Percentiles rank a stretch among this genome's conserved stretches.
Conservation (phyloP, 2,329 filamentous ascomycete species). For the Arthrinium phaeospermum region DNA sequence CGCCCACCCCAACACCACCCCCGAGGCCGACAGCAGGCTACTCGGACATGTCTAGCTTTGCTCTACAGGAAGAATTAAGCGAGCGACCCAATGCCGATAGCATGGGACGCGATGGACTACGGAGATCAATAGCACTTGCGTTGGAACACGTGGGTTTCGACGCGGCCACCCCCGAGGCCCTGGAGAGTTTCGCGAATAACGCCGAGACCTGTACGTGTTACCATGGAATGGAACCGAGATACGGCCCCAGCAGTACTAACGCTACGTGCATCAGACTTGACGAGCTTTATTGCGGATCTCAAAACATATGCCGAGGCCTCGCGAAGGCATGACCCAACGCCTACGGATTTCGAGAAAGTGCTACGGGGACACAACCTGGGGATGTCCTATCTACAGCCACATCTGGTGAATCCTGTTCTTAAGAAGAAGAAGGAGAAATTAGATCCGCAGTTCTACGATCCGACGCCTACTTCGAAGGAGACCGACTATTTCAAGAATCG, state of each 20-base stretch:
- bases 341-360: slow-evolving; percentile 62
- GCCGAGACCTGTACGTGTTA: slow-evolving; percentile 61
- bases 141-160: slow-evolving; percentile 65
- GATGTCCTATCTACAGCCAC: slow-evolving; percentile 57
- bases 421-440: slow-evolving; percentile 39
- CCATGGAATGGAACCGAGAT: not conserved
- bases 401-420: slow-evolving; percentile 59
- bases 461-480: slow-evolving; percentile 44
- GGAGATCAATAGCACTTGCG: slow-evolving; percentile 60
- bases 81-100: slow-evolving; percentile 37
- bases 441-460: slow-evolving; percentile 45
- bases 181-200: slow-evolving; percentile 62
- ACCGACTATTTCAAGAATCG: slow-evolving; percentile 44
- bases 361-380: slow-evolving; percentile 59
- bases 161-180: slow-evolving; percentile 57
- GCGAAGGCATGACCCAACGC: slow-evolving; percentile 59
- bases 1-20: slow-evolving; percentile 23
- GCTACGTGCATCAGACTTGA: slow-evolving; percentile 48
- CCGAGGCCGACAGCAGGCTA: slow-evolving; percentile 1
- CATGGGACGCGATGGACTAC: slow-evolving; percentile 50
- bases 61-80: slow-evolving; percentile 25
- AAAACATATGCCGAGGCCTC: slow-evolving; percentile 53
- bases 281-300: slow-evolving; percentile 54
- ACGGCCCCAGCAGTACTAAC: not conserved
- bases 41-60: slow-evolving; percentile 16